Base-by-base conservation (phyloP, 2,329 filamentous ascomycete species). In the Xylariaceae sp. region DNA sequence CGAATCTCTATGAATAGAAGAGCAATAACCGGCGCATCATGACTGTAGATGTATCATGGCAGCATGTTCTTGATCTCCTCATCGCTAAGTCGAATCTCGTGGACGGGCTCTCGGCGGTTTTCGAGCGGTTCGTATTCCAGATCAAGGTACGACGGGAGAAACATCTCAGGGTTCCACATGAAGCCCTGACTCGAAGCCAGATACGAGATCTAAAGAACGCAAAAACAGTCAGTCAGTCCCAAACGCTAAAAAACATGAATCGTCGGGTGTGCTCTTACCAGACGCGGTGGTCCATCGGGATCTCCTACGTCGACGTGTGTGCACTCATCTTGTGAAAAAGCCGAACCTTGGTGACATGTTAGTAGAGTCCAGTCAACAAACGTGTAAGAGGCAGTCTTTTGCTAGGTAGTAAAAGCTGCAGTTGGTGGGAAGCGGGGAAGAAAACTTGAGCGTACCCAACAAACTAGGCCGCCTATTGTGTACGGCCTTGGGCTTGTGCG, bases 141-240 rank as follows among this genome's bases (percentile, higher is more conserved):
- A 73, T 90, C 87, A 68, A 88, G 77, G 72, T 91, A 91, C 6
- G 88, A 90, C 1, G 89, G 89, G 1, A 92, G 82, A 75, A 92
- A 92, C 73, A 92, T 89, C 71, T 92, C 89, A 73, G 89, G 88
- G 73, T 92, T 92, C 89, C 89, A 93, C 62, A 87, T 85, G 70
- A 91, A 93, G 59, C 89, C 89, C 74, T 93, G 89, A 69, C 86
- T 88, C 4, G 87, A 88, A 62, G 89, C 87, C 54, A 92, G 84
- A 72, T 90, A 93, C 18, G 88, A 89, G 64, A 92, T 90, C 88
- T 91, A 13, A 10, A 42, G 37, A 13, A 66, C 56, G 57, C 39
- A 53, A 11, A 47, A 6, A 11, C 47, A 51, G n/a, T 30, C 1
- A 10, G 61, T 70, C 56, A 73, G 69, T 60, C 45, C 51, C 15